Conservation (phyloP, 768 basidiomycete genomes). For the Hysterangium stoloniferum region DNA sequence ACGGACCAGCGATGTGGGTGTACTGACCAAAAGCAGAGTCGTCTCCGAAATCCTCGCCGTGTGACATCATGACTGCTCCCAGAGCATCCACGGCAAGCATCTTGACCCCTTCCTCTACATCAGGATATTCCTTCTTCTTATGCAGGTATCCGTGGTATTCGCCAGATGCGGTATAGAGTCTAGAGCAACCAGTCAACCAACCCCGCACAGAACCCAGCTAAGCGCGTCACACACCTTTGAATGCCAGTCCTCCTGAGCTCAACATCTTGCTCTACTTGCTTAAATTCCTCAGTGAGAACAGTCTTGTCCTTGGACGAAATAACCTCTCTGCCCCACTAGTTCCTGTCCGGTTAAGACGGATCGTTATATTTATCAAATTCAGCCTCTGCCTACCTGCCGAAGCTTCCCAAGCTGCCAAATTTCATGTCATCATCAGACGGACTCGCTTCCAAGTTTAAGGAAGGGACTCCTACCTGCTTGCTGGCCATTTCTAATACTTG, state of each 20-base stretch:
- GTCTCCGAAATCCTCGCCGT: conserved; percentile 75
- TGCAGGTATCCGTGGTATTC: conserved; percentile 62
- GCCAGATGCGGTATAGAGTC: conserved; percentile 64
- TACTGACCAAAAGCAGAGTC: conserved; percentile 62
- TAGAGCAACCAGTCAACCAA: conserved; percentile 21
- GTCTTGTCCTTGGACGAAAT: conserved; percentile 82
- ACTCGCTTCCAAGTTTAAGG: not conserved
- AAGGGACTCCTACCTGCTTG: conserved; percentile 45
- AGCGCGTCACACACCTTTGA: conserved; percentile 44
- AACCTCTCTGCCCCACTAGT: conserved; percentile 84
- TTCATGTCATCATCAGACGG: not conserved
- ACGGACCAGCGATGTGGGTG: not conserved
- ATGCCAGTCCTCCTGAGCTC: conserved; percentile 72
- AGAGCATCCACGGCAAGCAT: conserved; percentile 69
- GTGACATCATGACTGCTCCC: conserved; percentile 79
- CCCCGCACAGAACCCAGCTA: not conserved
- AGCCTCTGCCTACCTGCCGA: conserved; percentile 48
- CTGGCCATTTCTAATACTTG: conserved; percentile 50
- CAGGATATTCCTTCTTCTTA: conserved; percentile 67
- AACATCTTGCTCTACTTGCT: conserved; percentile 75
- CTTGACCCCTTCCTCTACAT: conserved; percentile 51
- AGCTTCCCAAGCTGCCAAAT: conserved; percentile 60
- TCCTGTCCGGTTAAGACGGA: conserved; percentile 17
- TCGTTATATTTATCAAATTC: conserved; percentile 6
- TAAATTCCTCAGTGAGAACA: conserved; percentile 68